These are phyloP conservation scores for Fusarium transvaalense DNA, from an alignment of 2,329 filamentous ascomycete genomes.

Conservation along the genomic window DNA sequence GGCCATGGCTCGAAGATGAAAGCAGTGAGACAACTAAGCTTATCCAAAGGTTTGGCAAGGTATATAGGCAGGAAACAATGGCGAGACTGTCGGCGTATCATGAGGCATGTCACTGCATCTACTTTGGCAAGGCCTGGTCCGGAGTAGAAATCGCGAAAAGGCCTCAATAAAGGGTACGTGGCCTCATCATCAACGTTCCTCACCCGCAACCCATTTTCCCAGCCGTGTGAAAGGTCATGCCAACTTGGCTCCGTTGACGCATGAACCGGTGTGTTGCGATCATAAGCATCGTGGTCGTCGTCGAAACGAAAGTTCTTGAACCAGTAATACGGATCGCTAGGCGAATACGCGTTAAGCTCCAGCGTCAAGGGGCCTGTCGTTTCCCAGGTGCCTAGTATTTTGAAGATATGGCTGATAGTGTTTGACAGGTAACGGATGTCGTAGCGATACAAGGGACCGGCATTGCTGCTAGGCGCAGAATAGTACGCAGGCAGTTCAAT, in stretches of 20 bases:
- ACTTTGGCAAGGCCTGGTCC: no score
- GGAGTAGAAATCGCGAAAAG: no score
- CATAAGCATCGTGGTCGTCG: conserved; percentile 4
- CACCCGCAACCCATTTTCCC: no score
- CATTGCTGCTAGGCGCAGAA: not conserved
- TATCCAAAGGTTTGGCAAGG: not conserved
- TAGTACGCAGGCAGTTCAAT: not conserved
- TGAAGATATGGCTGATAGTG: no score
- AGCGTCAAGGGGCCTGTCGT: not conserved
- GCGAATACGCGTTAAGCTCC: not conserved
- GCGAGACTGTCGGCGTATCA: conserved; percentile 14
- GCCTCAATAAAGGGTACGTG: no score
- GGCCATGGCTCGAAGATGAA: not conserved
- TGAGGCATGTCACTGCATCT: not conserved
- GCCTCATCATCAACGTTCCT: no score
- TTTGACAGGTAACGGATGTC: no score
- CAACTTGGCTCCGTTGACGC: no score
- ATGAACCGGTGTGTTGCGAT: not conserved
- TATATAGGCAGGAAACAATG: not conserved
- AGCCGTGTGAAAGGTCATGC: no score
- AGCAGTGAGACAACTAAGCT: not conserved
- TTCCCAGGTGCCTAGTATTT: not conserved
- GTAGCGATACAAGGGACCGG: no score
- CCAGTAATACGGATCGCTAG: conserved; percentile 1
- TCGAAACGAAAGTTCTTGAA: conserved; percentile 4